Base-by-base conservation (phyloP, 75 land plant species). In the Selaginella tamariscina region DNA sequence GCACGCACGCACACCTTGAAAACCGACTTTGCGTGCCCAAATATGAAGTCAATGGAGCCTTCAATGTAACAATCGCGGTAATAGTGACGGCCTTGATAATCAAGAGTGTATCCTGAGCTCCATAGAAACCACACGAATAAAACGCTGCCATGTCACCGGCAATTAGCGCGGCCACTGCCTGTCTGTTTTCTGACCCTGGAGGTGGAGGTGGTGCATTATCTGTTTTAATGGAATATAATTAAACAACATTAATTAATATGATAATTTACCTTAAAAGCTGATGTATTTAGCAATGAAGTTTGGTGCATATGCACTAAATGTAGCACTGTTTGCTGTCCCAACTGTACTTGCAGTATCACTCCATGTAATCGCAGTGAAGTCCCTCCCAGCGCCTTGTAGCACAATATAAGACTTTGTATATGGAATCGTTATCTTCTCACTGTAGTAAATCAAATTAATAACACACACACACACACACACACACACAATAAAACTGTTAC, bases 1-100 rank as follows among this genome's bases (percentile, higher is more conserved):
- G 0, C 18, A 56, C 11, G 29, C 33, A 23, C 0, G 21, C 77
- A 70, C 49, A 85, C 91, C 81, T 81, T 79, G 62, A 76, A 90
- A 27, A 82, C 65, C 49, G 92, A 85, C 67, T 82, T 81, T 21
- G 78, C 96, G 27, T 82, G 81, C 32, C 62, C 62, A n/a, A 59
- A 59, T 5, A 59, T 59, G n/a, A 59, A 59, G 62, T 59, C 62
- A 23, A 59, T 59, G 62, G 62, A 59, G 26, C 62, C 62, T 59
- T 59, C 62, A n/a, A 59, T 59, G 62, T 59, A 59, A 21, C 62
- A 59, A 21, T 59, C 62, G 9, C 26, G 23, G 62, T 8, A 59
- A n/a, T 59, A 59, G 62, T 59, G 62, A 26, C 62, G 62, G 2
- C 62, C 62, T n/a, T 59, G 18, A n/a, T 59, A 59, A 26, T 59